phyloP scores from a whole-genome alignment of 371 early-diverging fungal species.

The Nosema muscidifuracis region DNA sequence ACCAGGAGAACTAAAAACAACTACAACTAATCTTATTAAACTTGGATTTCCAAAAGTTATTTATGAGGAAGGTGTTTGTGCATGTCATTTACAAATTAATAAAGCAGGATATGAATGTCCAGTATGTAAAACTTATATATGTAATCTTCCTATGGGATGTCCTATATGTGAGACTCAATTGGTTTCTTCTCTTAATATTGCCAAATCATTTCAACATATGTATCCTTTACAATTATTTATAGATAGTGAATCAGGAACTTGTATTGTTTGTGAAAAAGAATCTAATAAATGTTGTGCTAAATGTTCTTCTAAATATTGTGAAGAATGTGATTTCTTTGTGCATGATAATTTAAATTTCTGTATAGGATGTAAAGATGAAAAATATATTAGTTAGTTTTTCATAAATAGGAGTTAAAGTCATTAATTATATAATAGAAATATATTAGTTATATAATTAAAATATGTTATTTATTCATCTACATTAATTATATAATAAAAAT shows the following conservation, averaged over 20 bases:
- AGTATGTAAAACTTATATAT: constrained; percentile 56
- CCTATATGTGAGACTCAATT: constrained; percentile 56
- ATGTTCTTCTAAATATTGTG: constrained; percentile 50
- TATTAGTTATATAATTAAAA: too few relatives aligned
- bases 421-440: too few relatives aligned
- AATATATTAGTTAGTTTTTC: background rate
- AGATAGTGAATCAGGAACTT: constrained; percentile 14
- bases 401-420: too few relatives aligned
- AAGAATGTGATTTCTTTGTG: constrained; percentile 43
- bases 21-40: constrained; percentile 38
- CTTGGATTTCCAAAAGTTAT: constrained; percentile 55
- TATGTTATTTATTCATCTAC: too few relatives aligned
- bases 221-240: constrained; percentile 45
- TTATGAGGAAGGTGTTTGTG: constrained; percentile 52
- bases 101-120: constrained; percentile 54
- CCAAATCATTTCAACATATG: constrained; percentile 45
- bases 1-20: constrained; percentile 39
- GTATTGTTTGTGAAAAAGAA: constrained; percentile 28
- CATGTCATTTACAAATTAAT: constrained; percentile 55
- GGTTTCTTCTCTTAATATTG: constrained; percentile 51
- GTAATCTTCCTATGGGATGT: constrained; percentile 53
- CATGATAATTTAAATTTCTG: constrained; percentile 56
- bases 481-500: too few relatives aligned
- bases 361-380: constrained; percentile 46
- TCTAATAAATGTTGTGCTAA: constrained; percentile 32